Conservation (phyloP, 169 alveolate genomes). For the Cryptosporidium muris region DNA sequence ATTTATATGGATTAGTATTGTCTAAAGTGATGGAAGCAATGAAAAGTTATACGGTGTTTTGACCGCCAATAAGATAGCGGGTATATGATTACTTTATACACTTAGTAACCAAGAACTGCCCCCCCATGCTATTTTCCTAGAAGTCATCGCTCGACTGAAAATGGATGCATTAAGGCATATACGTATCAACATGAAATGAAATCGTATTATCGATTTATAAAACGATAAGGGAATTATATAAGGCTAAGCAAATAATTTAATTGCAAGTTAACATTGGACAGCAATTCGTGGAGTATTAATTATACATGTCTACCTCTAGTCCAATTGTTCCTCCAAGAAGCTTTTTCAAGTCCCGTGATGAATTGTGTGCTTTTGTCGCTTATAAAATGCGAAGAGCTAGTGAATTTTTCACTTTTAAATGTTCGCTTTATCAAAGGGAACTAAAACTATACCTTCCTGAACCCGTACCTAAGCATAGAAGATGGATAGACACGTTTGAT, state of each 20-base stretch:
- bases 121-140: neutral
- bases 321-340: slow-evolving; percentile 61
- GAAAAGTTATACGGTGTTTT: too few relatives aligned
- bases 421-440: slow-evolving; percentile 66
- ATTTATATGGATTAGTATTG: too few relatives aligned
- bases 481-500: slow-evolving; percentile 70
- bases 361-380: slow-evolving; percentile 67
- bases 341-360: slow-evolving; percentile 59
- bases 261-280: neutral
- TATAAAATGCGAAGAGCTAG: slow-evolving; percentile 70
- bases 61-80: too few relatives aligned
- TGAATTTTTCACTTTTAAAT: slow-evolving; percentile 58
- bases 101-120: too few relatives aligned
- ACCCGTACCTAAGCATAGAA: slow-evolving; percentile 70
- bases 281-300: neutral
- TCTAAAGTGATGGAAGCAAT: too few relatives aligned
- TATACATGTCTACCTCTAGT: slow-evolving; percentile 24
- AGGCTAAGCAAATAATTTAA: neutral
- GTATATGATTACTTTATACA: too few relatives aligned
- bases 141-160: slow-evolving; percentile 70
- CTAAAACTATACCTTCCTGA: slow-evolving; percentile 57
- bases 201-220: slow-evolving; percentile 67
- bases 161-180: slow-evolving; percentile 42
- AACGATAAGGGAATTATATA: slow-evolving; percentile 14
- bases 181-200: slow-evolving; percentile 72